Evolutionary conservation across 139 green algal genomes (phyloP).

Genomic region (Coelastrella sp.): DNA sequence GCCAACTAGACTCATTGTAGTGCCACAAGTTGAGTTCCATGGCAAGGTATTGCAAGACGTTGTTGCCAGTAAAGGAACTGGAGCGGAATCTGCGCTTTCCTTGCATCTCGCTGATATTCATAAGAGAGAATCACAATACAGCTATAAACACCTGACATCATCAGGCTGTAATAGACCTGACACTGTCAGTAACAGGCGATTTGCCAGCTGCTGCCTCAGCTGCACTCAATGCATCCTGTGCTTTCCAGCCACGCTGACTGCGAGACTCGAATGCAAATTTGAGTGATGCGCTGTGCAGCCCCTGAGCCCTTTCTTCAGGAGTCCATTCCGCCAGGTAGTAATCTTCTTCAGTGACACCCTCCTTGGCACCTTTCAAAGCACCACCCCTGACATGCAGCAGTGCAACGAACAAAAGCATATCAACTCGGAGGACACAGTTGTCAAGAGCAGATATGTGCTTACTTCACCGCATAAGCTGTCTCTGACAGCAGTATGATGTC

Average conservation of each 20-base stretch:
- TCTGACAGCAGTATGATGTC: too few relatives aligned
- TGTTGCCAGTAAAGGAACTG: too few relatives aligned
- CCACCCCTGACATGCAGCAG: slow-evolving; percentile 60
- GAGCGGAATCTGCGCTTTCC: too few relatives aligned
- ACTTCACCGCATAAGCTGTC: too few relatives aligned
- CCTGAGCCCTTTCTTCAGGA: slow-evolving; percentile 63
- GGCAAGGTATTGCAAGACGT: too few relatives aligned
- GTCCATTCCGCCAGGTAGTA: slow-evolving; percentile 85
- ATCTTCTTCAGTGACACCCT: slow-evolving; percentile 84
- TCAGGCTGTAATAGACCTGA: slow-evolving; percentile 16
- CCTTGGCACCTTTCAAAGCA: slow-evolving; percentile 79
- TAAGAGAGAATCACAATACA: not conserved
- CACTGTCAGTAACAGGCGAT: slow-evolving; percentile 16
- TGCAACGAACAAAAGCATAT: not conserved
- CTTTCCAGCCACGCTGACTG: slow-evolving; percentile 49
- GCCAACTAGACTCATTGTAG: too few relatives aligned
- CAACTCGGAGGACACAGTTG: not conserved
- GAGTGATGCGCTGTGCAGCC: slow-evolving; percentile 66
- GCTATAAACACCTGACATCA: not conserved
- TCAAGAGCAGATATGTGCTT: too few relatives aligned
- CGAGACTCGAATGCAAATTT: slow-evolving; percentile 73
- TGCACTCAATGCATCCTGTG: not conserved
- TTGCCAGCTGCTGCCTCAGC: not conserved
- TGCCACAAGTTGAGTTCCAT: too few relatives aligned
- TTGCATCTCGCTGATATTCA: too few relatives aligned